These are phyloP conservation scores for Coemansia umbellata DNA, from an alignment of 192 early-diverging fungal genomes.

Conservation along the genomic window DNA sequence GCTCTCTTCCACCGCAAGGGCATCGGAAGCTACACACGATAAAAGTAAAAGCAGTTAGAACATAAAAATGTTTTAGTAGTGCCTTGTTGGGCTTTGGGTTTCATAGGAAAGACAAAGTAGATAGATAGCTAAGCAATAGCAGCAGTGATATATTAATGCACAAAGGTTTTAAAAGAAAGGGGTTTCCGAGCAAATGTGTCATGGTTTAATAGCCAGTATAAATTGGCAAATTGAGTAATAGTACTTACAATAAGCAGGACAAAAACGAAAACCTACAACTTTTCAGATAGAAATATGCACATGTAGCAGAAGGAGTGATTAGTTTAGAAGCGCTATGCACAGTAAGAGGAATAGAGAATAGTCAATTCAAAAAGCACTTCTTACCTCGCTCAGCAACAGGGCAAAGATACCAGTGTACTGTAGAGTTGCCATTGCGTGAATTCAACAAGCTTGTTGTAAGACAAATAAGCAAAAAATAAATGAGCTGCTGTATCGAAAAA, in stretches of 20 bases:
- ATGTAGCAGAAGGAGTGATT: not conserved
- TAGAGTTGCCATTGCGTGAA: slow-evolving; percentile 33
- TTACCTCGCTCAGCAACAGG: slow-evolving; percentile 41
- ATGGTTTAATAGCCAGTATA: too few relatives aligned
- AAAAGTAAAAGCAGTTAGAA: not conserved
- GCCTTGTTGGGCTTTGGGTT: too few relatives aligned
- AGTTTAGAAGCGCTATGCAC: not conserved
- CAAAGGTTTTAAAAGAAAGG: too few relatives aligned
- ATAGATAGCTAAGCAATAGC: too few relatives aligned
- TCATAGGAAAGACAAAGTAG: too few relatives aligned
- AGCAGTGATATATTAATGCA: too few relatives aligned
- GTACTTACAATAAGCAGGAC: slow-evolving; percentile 31
- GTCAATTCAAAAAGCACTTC: not conserved
- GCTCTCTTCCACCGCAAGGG: slow-evolving; percentile 45
- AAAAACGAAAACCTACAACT: slow-evolving; percentile 33
- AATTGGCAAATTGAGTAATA: too few relatives aligned
- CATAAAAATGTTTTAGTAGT: not conserved
- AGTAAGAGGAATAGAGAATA: not conserved
- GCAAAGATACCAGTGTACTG: slow-evolving; percentile 49
- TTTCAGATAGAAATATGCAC: not conserved
- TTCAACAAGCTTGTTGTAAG: slow-evolving; percentile 1
- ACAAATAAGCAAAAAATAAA: not conserved
- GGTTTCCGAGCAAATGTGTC: too few relatives aligned
- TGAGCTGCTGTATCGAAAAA: not conserved
- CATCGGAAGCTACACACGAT: slow-evolving; percentile 44